Percentiles rank a stretch among this genome's conserved stretches.
phyloP scores from a whole-genome alignment of 495 filamentous ascomycete genomes.

The Cladorrhinum samala region DNA sequence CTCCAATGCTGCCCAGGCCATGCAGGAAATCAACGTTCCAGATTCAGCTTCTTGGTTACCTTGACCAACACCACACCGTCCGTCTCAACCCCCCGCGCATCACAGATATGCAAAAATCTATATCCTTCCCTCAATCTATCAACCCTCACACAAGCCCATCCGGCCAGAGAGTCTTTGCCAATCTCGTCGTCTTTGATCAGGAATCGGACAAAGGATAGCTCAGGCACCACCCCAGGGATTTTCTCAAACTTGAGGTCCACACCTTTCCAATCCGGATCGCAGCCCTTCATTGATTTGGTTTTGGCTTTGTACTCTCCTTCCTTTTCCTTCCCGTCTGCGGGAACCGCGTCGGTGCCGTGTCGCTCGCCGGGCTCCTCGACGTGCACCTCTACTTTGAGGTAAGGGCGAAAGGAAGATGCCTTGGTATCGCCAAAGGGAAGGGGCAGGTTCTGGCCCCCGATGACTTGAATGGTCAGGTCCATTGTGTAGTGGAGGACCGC shows the following conservation, averaged over 20 bases:
- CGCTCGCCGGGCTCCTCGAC: conserved; percentile 57
- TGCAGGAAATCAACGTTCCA: no score
- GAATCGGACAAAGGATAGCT: conserved; percentile 78
- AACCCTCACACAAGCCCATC: conserved; percentile 82
- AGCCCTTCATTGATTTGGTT: conserved; percentile 55
- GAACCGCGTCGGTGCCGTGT: conserved; percentile 25
- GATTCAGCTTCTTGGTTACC: conserved; percentile 54
- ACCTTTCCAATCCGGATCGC: conserved; percentile 62
- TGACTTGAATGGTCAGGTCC: conserved; percentile 47
- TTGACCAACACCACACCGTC: conserved; percentile 64
- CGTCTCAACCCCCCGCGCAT: conserved; percentile 54
- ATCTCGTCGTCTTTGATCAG: conserved; percentile 80
- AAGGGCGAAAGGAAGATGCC: conserved; percentile 60
- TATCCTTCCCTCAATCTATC: conserved; percentile 71
- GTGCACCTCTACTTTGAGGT: conserved; percentile 78
- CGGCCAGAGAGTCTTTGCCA: conserved; percentile 66
- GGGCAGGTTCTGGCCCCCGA: conserved; percentile 54
- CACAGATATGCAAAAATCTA: conserved; percentile 66
- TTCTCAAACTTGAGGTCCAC: conserved; percentile 57
- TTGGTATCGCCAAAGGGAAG: conserved; percentile 48
- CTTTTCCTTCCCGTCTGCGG: conserved; percentile 31
- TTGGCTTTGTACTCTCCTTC: conserved; percentile 63
- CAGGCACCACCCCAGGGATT: conserved; percentile 63
- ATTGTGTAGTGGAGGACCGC: conserved; percentile 42
- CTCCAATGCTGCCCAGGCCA: no score